These are phyloP conservation scores for Tetrapisispora iriomotensis DNA, from an alignment of 805 yeast species.

Conservation along the genomic window DNA sequence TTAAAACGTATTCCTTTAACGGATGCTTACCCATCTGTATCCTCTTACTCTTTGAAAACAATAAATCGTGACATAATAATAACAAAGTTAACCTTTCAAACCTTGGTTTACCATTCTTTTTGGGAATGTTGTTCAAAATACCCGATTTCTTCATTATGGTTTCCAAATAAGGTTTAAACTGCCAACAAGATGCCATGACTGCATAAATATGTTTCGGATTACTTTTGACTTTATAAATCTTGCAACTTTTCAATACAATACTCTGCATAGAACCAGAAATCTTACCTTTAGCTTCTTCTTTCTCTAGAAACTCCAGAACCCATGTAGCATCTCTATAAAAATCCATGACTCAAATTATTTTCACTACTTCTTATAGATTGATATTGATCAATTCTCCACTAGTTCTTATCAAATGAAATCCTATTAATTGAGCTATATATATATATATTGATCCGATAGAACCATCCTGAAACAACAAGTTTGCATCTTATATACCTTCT, in stretches of 20 bases:
- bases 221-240: slow-evolving; percentile 38
- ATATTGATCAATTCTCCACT: too few species aligned
- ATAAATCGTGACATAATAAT: slow-evolving; percentile 69
- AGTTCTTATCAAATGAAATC: too few species aligned
- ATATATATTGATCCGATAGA: too few species aligned
- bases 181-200: slow-evolving; percentile 65
- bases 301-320: slow-evolving; percentile 28
- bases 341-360: slow-evolving; percentile 19
- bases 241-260: slow-evolving; percentile 42
- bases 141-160: slow-evolving; percentile 58
- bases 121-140: slow-evolving; percentile 40
- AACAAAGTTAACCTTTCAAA: slow-evolving; percentile 31
- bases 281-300: slow-evolving; percentile 23
- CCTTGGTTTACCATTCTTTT: slow-evolving; percentile 40
- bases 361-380: too few species aligned
- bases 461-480: too few species aligned
- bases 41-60: slow-evolving; percentile 66
- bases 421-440: too few species aligned
- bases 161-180: slow-evolving; percentile 54
- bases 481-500: too few species aligned
- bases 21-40: slow-evolving; percentile 86
- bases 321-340: slow-evolving; percentile 34
- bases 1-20: slow-evolving; percentile 68
- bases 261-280: slow-evolving; percentile 45
- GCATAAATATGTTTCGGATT: slow-evolving; percentile 86